A percentile compares a stretch with the other conserved stretches of the same genome.
phyloP scores from a whole-genome alignment of 2,329 filamentous ascomycete genomes.

The Teratosphaeria destructans region DNA sequence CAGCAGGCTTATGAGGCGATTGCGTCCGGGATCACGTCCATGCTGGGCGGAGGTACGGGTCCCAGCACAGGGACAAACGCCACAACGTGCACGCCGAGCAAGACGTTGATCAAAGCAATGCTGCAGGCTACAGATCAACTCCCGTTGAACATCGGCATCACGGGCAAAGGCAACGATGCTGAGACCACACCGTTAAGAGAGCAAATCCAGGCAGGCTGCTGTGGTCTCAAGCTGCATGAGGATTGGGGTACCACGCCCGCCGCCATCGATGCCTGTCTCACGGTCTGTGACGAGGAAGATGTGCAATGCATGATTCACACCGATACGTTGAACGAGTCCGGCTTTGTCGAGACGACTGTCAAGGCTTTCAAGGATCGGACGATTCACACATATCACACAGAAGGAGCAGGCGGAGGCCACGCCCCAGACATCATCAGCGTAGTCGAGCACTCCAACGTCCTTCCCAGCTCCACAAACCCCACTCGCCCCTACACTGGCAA shows the following conservation, averaged over 20 bases:
- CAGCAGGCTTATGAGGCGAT: constrained; percentile 80
- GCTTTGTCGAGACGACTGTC: constrained; percentile 90
- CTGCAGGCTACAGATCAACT: constrained; percentile 73
- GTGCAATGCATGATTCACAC: constrained; percentile 92
- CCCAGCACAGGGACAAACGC: constrained; percentile 87
- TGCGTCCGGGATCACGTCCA: constrained; percentile 76
- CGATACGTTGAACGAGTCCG: constrained; percentile 90
- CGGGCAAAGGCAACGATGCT: constrained; percentile 86
- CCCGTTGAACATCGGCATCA: constrained; percentile 82
- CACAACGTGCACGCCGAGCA: constrained; percentile 85
- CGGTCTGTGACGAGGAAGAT: constrained; percentile 76
- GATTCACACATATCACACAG: constrained; percentile 95
- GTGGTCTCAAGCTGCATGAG: constrained; percentile 88
- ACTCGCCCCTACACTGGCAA: constrained; percentile 84
- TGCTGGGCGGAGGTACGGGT: constrained; percentile 83
- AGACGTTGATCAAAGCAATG: constrained; percentile 76
- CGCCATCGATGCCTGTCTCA: constrained; percentile 77
- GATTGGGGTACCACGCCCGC: constrained; percentile 91
- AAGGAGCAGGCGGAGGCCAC: constrained; percentile 89
- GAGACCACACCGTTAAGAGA: constrained; percentile 60
- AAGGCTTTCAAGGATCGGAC: constrained; percentile 74
- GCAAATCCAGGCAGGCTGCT: constrained; percentile 72
- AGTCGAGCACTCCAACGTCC: constrained; percentile 77
- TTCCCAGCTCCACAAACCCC: constrained; percentile 85
- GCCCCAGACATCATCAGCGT: constrained; percentile 93